A percentile compares a stretch with the other conserved stretches of the same genome.
phyloP scores from a whole-genome alignment of 2,329 filamentous ascomycete genomes.

The Apiospora hydei region DNA sequence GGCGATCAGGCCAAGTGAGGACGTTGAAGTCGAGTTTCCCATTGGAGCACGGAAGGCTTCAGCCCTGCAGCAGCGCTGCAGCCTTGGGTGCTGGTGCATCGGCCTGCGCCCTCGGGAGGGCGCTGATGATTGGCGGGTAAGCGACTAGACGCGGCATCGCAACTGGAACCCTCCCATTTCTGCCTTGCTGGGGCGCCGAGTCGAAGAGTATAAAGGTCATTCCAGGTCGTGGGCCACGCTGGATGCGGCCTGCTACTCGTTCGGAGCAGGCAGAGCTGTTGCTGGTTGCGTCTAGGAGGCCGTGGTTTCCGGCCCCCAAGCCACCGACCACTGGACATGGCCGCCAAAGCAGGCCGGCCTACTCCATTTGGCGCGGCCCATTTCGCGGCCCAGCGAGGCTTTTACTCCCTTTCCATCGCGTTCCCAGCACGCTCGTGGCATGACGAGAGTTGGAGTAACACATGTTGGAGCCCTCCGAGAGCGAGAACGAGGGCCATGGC shows the following conservation, averaged over 20 bases:
- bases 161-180: conserved; percentile 30
- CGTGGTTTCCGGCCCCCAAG: conserved; percentile 39
- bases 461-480: conserved; percentile 15
- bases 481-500: neutral
- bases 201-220: conserved; percentile 37
- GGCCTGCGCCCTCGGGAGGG: neutral
- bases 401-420: conserved; percentile 25
- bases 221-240: conserved; percentile 31
- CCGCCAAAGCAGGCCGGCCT: conserved; percentile 35
- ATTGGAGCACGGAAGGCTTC: neutral
- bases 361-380: conserved; percentile 35
- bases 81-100: conserved; percentile 14
- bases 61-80: conserved; percentile 15
- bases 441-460: conserved; percentile 9
- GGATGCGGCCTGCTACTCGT: conserved; percentile 34
- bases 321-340: conserved; percentile 33
- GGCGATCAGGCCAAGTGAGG: conserved; percentile 16
- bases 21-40: conserved; percentile 14
- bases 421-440: conserved; percentile 2
- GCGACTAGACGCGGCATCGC: conserved; percentile 34
- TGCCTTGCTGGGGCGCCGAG: conserved; percentile 33
- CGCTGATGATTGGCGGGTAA: conserved; percentile 37
- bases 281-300: conserved; percentile 33
- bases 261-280: conserved; percentile 25
- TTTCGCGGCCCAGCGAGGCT: conserved; percentile 40